phyloP scores from a whole-genome alignment of 225 moss, liverwort and hornwort genomes.

The Pleurozium schreberi region DNA sequence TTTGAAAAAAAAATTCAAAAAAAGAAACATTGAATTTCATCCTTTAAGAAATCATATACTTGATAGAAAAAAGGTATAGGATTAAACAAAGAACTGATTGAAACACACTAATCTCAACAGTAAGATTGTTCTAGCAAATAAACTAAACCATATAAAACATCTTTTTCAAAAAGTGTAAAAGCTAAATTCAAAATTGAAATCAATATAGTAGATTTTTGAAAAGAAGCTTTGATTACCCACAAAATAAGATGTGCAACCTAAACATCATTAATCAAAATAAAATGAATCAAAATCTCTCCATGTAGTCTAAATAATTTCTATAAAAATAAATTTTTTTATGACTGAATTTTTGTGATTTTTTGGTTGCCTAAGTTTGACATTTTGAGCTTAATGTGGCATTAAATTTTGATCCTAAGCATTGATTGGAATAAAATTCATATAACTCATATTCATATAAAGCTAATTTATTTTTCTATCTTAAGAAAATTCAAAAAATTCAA shows the following conservation, averaged over 20 bases:
- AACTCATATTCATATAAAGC: neutral
- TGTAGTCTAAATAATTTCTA: neutral
- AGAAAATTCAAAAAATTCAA: fast-evolving
- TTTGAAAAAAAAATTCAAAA: neutral
- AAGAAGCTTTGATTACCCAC: neutral
- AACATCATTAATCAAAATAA: neutral
- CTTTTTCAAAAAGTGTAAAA: too few species aligned
- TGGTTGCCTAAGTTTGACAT: neutral
- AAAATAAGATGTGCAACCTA: neutral
- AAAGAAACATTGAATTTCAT: neutral
- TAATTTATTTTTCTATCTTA: neutral
- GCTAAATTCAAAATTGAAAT: neutral
- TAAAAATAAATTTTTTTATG: too few species aligned
- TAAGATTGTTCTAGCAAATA: neutral
- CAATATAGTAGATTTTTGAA: neutral
- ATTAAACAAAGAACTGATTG: neutral
- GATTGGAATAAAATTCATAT: neutral
- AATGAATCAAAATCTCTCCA: neutral
- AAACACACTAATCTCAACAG: neutral
- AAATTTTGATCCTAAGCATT: fast-evolving
- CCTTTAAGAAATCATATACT: neutral
- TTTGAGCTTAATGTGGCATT: neutral
- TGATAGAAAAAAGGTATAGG: fast-evolving
- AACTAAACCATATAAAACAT: neutral
- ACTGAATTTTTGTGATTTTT: neutral